A percentile compares a stretch with the other conserved stretches of the same genome.
Conservation (phyloP, 495 filamentous ascomycete species). For the Bacidia rubella region DNA sequence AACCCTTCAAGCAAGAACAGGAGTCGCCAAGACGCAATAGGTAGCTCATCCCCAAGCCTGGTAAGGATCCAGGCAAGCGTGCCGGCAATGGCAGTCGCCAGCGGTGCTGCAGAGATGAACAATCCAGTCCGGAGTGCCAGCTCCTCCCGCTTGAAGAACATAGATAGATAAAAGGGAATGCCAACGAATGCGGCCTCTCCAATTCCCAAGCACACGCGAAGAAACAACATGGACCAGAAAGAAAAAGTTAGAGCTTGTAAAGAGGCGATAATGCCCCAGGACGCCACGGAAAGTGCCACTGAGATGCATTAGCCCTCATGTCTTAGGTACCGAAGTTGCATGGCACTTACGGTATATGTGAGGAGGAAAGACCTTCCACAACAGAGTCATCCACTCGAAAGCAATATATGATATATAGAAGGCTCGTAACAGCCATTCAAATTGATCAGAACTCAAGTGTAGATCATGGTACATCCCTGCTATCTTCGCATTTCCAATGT, state of each 20-base stretch:
- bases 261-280: slow-evolving; percentile 56
- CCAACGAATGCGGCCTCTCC: slow-evolving; percentile 50
- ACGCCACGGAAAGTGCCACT: slow-evolving; percentile 36
- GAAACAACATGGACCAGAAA: slow-evolving; percentile 30
- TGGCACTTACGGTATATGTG: slow-evolving; percentile 42
- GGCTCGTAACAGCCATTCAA: slow-evolving; percentile 53
- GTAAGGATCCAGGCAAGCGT: slow-evolving; percentile 46
- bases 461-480: slow-evolving; percentile 59
- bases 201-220: slow-evolving; percentile 41
- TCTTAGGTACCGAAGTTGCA: slow-evolving; percentile 19
- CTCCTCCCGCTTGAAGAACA: slow-evolving; percentile 48
- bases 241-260: slow-evolving; percentile 53
- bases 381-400: slow-evolving; percentile 58
- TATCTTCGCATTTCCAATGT: slow-evolving; percentile 69
- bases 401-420: slow-evolving; percentile 63
- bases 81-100: slow-evolving; percentile 59
- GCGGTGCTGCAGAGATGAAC: slow-evolving; percentile 48
- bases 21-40: slow-evolving; percentile 47
- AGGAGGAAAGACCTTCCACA: slow-evolving; percentile 42
- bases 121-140: slow-evolving; percentile 47
- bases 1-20: slow-evolving; percentile 51
- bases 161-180: slow-evolving; percentile 48
- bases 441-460: slow-evolving; percentile 38
- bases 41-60: slow-evolving; percentile 29
- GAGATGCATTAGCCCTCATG: slow-evolving; percentile 17